phyloP scores from a whole-genome alignment of 345 rosid species.

The Reutealis trisperma region DNA sequence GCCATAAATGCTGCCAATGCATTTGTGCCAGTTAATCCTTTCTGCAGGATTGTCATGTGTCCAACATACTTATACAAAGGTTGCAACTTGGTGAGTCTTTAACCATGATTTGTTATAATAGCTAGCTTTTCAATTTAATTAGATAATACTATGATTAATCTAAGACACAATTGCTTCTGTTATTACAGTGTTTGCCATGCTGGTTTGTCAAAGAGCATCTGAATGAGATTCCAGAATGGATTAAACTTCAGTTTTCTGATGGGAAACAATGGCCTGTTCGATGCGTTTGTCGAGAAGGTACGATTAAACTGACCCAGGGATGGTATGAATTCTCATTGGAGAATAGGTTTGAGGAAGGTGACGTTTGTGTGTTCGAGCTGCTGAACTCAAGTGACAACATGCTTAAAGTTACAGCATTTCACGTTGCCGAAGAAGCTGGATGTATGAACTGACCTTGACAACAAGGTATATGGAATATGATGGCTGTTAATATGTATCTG shows the following conservation, averaged over 20 bases:
- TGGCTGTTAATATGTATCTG: conserved; percentile 16
- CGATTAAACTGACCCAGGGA: conserved; percentile 81
- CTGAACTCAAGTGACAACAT: conserved; percentile 66
- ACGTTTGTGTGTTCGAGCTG: conserved; percentile 79
- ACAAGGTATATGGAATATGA: not conserved
- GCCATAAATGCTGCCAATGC: conserved; percentile 72
- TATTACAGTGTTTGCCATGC: conserved; percentile 71
- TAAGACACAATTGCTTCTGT: not conserved
- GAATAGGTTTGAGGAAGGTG: conserved; percentile 83
- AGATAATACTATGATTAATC: not conserved
- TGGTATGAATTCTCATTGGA: conserved; percentile 86
- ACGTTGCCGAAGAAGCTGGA: conserved; percentile 40
- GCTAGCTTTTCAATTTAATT: not conserved
- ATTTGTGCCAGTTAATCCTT: conserved; percentile 77
- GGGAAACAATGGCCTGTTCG: conserved; percentile 86
- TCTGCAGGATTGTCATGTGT: conserved; percentile 80
- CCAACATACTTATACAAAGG: conserved; percentile 82
- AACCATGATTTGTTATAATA: not conserved
- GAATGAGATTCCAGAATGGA: conserved; percentile 75
- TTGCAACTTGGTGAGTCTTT: conserved; percentile 70
- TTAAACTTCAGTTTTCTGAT: conserved; percentile 71
- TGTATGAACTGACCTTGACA: conserved; percentile 21
- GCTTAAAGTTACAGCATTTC: conserved; percentile 76
- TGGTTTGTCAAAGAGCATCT: conserved; percentile 77
- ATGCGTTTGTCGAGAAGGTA: conserved; percentile 75